These are phyloP conservation scores for Globisporangium cystogenes DNA, from an alignment of 352 stramenopile species.

Conservation along the genomic window DNA sequence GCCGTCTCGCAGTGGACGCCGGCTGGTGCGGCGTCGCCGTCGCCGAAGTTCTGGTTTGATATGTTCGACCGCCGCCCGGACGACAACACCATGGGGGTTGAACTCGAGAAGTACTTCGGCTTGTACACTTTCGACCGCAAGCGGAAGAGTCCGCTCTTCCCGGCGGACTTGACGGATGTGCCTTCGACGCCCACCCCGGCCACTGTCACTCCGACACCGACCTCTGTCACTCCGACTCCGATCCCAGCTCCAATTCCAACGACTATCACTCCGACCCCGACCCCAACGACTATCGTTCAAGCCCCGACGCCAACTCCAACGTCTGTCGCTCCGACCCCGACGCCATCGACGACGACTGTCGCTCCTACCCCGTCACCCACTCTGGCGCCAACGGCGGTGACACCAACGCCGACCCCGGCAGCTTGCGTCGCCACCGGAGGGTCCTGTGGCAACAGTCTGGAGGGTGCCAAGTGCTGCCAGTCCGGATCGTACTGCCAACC, in stretches of 20 bases:
- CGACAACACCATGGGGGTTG: slow-evolving; percentile 26
- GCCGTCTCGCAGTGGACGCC: slow-evolving; percentile 21
- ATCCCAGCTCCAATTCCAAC: neutral
- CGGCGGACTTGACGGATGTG: slow-evolving; percentile 2
- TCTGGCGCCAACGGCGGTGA: neutral
- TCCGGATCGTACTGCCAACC: slow-evolving; percentile 10
- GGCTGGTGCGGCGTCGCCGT: slow-evolving; percentile 1
- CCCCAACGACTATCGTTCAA: neutral
- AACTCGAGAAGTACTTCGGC: slow-evolving; percentile 52
- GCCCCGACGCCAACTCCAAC: neutral
- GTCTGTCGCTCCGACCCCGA: neutral
- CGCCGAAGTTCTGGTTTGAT: slow-evolving; percentile 51
- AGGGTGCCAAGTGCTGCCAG: slow-evolving; percentile 2
- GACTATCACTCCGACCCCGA: neutral
- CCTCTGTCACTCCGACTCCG: neutral
- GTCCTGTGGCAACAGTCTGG: slow-evolving; percentile 1
- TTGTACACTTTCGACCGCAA: slow-evolving; percentile 42
- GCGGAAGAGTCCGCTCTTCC: slow-evolving; percentile 31
- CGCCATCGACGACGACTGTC: neutral
- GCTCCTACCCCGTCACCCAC: neutral
- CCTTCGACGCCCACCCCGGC: neutral
- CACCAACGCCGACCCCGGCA: neutral
- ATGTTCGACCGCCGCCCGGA: slow-evolving; percentile 48
- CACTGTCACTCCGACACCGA: neutral
- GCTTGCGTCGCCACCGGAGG: neutral